Evolutionary conservation across 2,329 filamentous ascomycete species (phyloP), one percentile per base, ranked within the genome.

Genomic region (Botryotinia calthae): DNA sequence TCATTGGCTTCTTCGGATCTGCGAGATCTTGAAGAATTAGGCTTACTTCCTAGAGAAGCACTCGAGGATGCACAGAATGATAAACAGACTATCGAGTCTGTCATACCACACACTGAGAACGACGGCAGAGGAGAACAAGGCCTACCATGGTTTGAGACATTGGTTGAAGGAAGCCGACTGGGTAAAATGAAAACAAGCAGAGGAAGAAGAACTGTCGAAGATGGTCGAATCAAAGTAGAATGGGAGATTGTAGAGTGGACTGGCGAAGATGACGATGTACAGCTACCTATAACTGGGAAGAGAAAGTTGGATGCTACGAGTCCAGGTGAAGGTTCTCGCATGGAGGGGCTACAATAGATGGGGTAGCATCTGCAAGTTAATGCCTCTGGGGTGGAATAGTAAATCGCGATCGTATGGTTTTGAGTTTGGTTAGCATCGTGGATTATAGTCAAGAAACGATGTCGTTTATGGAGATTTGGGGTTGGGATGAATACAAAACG

Each of bases 201-300:
- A 74, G 88, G 89, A 25, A 87, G 87, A 73, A 82, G 82, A 64
- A 79, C 81, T 68, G 90, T 87, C 68, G 82, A 83, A n/a, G 89
- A 93, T 79, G 91, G 91, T 25, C 86, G 84, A 42, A 87, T 90
- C 54, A 88, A 85, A 62, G 87, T 96, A 18, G 91, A 96, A 79
- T 97, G 93, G 93, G 94, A 97, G 82, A 87, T 97, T 75, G 86
- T 91, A 56, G 94, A 97, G 82, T 95, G 88, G 85, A 87, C 85
- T 64, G 83, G 81, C 73, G 85, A 84, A 74, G 85, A 84, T 70
- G 85, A 83, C 14, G 83, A 82, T 22, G 79, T 79, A 25, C 77
- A 77, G 7, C 68, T 75, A 76, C 22, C 80, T 46, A 80, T 81
- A 70, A 81, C 82, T 28, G 83, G 82, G 66, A 90, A 90, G 82